Evolutionary conservation across 73 alveolate genomes (phyloP).

Genomic region (Diophrys appendiculata): DNA sequence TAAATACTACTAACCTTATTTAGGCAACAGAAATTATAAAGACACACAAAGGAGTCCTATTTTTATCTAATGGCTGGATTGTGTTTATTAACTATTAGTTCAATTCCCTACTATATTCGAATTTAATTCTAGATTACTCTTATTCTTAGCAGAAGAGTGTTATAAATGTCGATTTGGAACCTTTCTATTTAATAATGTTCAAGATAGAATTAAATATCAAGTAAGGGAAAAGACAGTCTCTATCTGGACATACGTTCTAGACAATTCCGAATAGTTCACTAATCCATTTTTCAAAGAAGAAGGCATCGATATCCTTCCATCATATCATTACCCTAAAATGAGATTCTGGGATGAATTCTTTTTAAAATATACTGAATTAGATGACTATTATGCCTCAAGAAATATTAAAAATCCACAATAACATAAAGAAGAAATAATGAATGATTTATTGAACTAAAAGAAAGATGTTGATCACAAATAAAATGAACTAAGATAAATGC

Average conservation of each 20-base stretch:
- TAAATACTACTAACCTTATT: constrained; percentile 14
- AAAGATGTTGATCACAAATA: constrained; percentile 4
- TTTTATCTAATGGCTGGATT: constrained; percentile 92
- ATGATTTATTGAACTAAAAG: constrained; percentile 1
- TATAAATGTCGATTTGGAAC: constrained; percentile 90
- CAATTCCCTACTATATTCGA: constrained; percentile 90
- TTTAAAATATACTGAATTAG: constrained; percentile 30
- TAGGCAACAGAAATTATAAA: constrained; percentile 56
- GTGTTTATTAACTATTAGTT: constrained; percentile 77
- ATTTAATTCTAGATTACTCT: constrained; percentile 77
- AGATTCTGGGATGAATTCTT: constrained; percentile 51
- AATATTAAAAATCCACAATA: constrained; percentile 18
- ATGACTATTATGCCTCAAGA: constrained; percentile 21
- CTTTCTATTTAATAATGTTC: constrained; percentile 85
- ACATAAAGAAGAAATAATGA: constrained; percentile 45
- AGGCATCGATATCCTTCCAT: constrained; percentile 11
- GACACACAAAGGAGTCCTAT: constrained; percentile 92
- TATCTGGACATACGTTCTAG: constrained; percentile 54
- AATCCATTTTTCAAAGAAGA: constrained; percentile 58
- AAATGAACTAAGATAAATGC: background rate
- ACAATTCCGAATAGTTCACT: constrained; percentile 19
- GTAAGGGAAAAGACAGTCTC: constrained; percentile 39
- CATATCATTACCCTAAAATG: constrained; percentile 27
- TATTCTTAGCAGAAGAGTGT: constrained; percentile 79
- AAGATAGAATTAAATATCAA: constrained; percentile 64